Percentiles rank a stretch among this genome's conserved stretches.
These are phyloP conservation scores for Rhizopogon salebrosus DNA, from an alignment of 768 basidiomycete species.

Conservation along the genomic window DNA sequence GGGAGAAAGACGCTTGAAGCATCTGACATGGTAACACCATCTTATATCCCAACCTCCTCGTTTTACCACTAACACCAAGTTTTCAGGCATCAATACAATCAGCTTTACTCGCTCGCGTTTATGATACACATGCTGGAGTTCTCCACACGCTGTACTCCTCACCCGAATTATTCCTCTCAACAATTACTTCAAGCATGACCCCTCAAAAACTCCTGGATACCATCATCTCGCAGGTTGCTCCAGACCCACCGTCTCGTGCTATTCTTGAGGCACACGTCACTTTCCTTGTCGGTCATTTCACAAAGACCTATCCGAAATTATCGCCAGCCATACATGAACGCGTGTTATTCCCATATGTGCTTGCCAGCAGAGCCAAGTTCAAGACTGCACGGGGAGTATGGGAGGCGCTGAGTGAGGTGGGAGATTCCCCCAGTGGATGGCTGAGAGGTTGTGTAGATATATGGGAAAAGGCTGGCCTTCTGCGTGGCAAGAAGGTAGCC, in stretches of 20 bases:
- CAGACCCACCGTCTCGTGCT: conserved; percentile 43
- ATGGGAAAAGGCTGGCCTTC: conserved; percentile 28
- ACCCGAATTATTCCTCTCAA: conserved; percentile 40
- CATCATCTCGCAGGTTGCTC: conserved; percentile 20
- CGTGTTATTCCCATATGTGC: conserved; percentile 66
- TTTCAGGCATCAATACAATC: conserved; percentile 51
- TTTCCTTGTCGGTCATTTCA: conserved; percentile 51
- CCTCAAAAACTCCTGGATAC: conserved; percentile 19
- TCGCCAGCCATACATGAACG: conserved; percentile 38
- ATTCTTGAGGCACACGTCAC: conserved; percentile 50
- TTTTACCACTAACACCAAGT: not conserved
- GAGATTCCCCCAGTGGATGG: conserved; percentile 32
- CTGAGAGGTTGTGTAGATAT: conserved; percentile 50
- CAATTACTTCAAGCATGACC: conserved; percentile 11
- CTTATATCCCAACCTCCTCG: not conserved
- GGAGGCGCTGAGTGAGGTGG: conserved; percentile 51
- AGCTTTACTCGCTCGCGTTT: conserved; percentile 62
- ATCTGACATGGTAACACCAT: conserved; percentile 36
- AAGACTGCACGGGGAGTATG: conserved; percentile 65
- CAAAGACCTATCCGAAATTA: conserved; percentile 21
- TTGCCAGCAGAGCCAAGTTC: conserved; percentile 69
- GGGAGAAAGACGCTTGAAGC: conserved; percentile 17
- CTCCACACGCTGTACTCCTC: conserved; percentile 63
- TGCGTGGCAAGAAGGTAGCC: conserved; percentile 15
- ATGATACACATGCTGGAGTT: conserved; percentile 58